phyloP scores from a whole-genome alignment of 495 filamentous ascomycete genomes.

The Talaromyces borbonicus region DNA sequence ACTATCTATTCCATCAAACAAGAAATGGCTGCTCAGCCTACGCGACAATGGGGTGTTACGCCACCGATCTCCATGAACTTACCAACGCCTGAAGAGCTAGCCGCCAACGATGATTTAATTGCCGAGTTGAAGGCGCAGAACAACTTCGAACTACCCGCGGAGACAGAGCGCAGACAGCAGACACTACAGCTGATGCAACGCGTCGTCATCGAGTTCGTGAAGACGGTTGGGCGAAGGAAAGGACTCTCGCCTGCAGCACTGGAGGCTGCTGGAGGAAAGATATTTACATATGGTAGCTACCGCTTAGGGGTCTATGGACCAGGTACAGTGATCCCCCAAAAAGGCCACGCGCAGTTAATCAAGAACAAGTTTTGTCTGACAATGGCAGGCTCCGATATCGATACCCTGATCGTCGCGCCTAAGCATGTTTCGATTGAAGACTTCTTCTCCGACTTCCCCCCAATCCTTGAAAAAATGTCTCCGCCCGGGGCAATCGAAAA shows the following conservation, averaged over 20 bases:
- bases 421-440: conserved; percentile 78
- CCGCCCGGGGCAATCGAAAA: conserved; percentile 68
- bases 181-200: conserved; percentile 64
- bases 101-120: conserved; percentile 65
- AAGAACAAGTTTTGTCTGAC: conserved; percentile 2
- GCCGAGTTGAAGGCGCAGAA: conserved; percentile 73
- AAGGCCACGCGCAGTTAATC: background rate
- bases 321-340: conserved; percentile 30
- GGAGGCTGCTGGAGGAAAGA: conserved; percentile 73
- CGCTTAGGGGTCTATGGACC: conserved; percentile 89
- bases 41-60: conserved; percentile 69
- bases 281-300: conserved; percentile 94
- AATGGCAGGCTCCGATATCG: conserved; percentile 76
- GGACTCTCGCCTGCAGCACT: conserved; percentile 66
- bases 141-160: conserved; percentile 74
- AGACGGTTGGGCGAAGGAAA: conserved; percentile 62
- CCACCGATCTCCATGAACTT: conserved; percentile 67
- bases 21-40: conserved; percentile 33
- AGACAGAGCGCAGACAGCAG: conserved; percentile 58
- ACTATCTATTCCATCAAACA: background rate
- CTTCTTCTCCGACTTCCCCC: conserved; percentile 83
- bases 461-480: conserved; percentile 61
- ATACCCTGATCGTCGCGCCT: conserved; percentile 85
- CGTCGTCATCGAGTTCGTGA: conserved; percentile 77
- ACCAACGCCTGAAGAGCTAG: conserved; percentile 65